Base-by-base conservation (phyloP, 2,329 filamentous ascomycete species). In the Botrytis porri region DNA sequence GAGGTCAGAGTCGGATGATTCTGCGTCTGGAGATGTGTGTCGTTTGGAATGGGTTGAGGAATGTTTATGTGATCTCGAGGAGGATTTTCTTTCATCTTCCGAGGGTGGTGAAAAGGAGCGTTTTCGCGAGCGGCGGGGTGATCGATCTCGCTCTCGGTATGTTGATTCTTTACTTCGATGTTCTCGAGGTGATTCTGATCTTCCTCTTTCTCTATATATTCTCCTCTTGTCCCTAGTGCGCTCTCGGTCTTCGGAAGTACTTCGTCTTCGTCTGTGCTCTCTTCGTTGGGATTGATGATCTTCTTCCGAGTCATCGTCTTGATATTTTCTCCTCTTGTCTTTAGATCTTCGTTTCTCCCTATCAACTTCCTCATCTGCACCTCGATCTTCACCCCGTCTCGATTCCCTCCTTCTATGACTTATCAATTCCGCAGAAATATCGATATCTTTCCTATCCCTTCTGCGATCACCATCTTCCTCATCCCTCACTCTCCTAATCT, bases 1-100 rank as follows among this genome's bases (percentile, higher is more conserved):
- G 1, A 93, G 90, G 80, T 97, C 93, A 0, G 92, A 94, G 57
- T 85, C 84, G n/a, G 83, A 82, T 8, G 80, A 78, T 51, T 76
- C 71, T n/a, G 69, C 35, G 59, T 76, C 65, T 57, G 29, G 73
- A 72, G 22, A 37, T 16, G 48, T 12, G 16, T 61, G 66, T 70
- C 8, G 41, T 37, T 57, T 75, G 16, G 32, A 16, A 60, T 48
- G 70, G 69, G 6, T 65, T 7, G 75, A 76, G 54, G 70, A 74
- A 57, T 59, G 43, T 54, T 48, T 75, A 16, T 71, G n/a, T 48
- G 60, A 41, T 29, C 43, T 45, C 25, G 39, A 16, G 1, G 61
- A 25, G 8, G 61, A 41, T 45, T n/a, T 72, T 41, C 39, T 51
- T 43, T 69, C 45, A 18, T 59, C 18, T 65, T 63, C 59, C 37